Base-by-base conservation (phyloP, 306 rosid species). In the Sophora flavescens region DNA sequence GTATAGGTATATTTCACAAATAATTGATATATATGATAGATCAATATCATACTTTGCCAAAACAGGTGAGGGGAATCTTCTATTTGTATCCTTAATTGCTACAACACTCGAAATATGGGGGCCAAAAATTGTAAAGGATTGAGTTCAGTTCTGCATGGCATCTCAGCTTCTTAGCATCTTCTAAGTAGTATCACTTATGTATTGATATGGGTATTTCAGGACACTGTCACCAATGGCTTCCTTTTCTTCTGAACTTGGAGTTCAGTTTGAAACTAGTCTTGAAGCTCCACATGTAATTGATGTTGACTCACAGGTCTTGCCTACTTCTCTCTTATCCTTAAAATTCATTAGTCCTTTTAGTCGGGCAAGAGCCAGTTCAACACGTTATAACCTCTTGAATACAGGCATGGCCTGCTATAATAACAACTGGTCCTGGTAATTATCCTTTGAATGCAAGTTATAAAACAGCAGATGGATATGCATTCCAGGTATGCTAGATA, bases 231-330 rank as follows among this genome's bases (percentile, higher is more conserved):
- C 98, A 53, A 82, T 94, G 96, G 63, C 72, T 80, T 90, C 97
- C 42, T 94, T 94, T 83, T 86, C 98, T 80, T 92, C 97, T 41
- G 98, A 94, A 87, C 98, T 94, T 57, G 98, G 97, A 76, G 86
- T 88, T 82, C 89, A 86, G 77, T 94, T 94, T 81, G 96, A 87
- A 81, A 89, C 91, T 81, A 84, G 84, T 83, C 89, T 94, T 52
- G 97, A 94, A 88, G 97, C 98, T 79, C 95, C 98, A 45, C 98
- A 94, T 80, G 96, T 94, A 42, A 88, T 94, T 86, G 95, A 89
- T 84, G 82, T 87, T 83, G 89, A 89, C 63, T 84, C 96, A 48
- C 98, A 94, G 95, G 98, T 90, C 59, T 57, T 57, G 8, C 10
- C 63, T 63, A 8, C 33, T 52, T 58, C 61, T 76, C 72, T 56